Base-by-base conservation (phyloP, 192 early-diverging fungal species). In the Rhizoclosmatium globosum region DNA sequence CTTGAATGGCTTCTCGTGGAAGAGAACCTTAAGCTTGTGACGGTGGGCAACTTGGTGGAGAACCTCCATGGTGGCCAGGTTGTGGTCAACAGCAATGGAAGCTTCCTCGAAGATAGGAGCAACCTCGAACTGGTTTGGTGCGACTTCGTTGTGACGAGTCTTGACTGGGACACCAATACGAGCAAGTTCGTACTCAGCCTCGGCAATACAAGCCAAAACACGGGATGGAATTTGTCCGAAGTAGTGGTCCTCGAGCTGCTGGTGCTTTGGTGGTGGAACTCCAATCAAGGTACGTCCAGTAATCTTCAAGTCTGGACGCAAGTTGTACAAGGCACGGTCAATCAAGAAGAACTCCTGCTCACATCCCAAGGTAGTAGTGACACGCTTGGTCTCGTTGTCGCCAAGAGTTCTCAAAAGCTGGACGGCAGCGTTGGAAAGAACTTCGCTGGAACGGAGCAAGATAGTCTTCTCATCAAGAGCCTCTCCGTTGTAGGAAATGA, bases 241-340 rank as follows among this genome's bases (percentile, higher is more conserved):
- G 92, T 99, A 99, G 88, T 99, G 98, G 86, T 99, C 98, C 85
- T 99, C 98, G 78, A 99, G 89, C 89, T 99, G 98, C 89, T 99
- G 98, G 85, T 98, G 96, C 82, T 95, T 94, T 74, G 98, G 95
- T 53, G 98, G 98, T 75, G 98, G 89, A 78, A 92, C 89, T 56
- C 98, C 98, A 53, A 99, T 82, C 47, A 99, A 89, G 53, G 96
- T 98, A 78, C 98, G 93, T 74, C 98, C 98, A 41, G 93, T 92
- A 81, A 95, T 96, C 92, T 98, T 98, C 68, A 99, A 89, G 83
- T 99, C 98, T 47, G 95, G 96, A 57, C 96, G 94, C 79, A 97
- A 89, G 78, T 93, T 85, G 89, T 97, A 99, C 74, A 99, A 87
- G 42, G 87, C 90, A 81, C 98, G 94, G 89, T 99, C 98, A 77